Evolutionary conservation across 306 rosid species (phyloP).

Genomic region (Rosa chinensis): DNA sequence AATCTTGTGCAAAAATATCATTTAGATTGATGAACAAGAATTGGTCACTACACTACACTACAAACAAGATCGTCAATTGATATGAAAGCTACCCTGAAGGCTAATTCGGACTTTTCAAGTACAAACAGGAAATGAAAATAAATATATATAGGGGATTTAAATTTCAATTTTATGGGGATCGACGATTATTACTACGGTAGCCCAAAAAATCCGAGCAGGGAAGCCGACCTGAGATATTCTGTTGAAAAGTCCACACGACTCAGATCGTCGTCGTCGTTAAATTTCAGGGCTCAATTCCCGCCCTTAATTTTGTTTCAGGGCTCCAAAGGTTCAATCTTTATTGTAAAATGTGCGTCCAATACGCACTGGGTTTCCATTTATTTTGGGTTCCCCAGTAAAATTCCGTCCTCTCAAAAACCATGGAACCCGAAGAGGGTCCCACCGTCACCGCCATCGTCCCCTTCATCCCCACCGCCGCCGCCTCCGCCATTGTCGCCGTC

Average conservation of each 20-base stretch:
- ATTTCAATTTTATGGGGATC: not conserved
- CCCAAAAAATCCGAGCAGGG: too few species aligned
- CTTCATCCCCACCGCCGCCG: not conserved
- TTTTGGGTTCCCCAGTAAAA: too few species aligned
- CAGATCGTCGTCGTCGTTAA: not conserved
- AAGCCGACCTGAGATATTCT: too few species aligned
- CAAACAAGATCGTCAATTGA: not conserved
- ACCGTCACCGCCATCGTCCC: too few species aligned
- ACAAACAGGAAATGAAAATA: not conserved
- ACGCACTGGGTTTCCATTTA: too few species aligned
- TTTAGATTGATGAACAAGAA: not conserved
- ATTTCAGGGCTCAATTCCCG: not conserved
- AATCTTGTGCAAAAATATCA: not conserved
- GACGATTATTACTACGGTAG: not conserved
- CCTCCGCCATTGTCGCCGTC: not conserved
- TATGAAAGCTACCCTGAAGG: not conserved
- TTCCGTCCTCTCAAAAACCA: too few species aligned
- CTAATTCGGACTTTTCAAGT: not conserved
- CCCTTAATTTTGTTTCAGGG: not conserved
- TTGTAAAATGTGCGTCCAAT: too few species aligned
- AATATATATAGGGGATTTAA: not conserved
- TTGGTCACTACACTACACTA: not conserved
- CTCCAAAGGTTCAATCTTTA: too few species aligned
- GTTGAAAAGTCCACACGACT: too few species aligned
- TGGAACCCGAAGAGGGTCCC: not conserved